Conservation (phyloP, 352 stramenopile genomes). For the Phytophthora pseudosyringae region DNA sequence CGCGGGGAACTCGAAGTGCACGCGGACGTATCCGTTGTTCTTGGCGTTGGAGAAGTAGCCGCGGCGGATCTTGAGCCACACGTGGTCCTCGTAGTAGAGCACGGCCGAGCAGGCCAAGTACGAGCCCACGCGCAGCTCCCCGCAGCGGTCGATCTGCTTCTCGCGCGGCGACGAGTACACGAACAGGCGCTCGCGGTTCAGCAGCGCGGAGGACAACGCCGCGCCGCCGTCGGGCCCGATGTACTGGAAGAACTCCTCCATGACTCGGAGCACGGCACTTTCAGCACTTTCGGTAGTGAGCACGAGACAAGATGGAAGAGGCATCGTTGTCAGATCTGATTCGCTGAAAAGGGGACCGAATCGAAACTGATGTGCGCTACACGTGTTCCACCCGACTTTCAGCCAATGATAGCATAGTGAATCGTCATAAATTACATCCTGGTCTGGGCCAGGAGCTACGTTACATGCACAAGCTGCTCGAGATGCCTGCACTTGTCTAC, state of each 20-base stretch:
- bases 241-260: conserved; percentile 85
- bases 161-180: conserved; percentile 71
- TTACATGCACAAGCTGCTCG: conserved; percentile 10
- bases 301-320: conserved; percentile 2
- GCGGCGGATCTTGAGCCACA: conserved; percentile 83
- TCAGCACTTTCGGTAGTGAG: conserved; percentile 14
- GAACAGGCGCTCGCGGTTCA: conserved; percentile 58
- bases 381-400: background rate
- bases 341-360: conserved; percentile 8
- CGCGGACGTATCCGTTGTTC: conserved; percentile 75
- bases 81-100: conserved; percentile 58
- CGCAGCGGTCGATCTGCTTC: conserved; percentile 63
- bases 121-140: conserved; percentile 59
- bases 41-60: conserved; percentile 77
- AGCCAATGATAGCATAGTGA: background rate
- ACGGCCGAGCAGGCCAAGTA: conserved; percentile 75
- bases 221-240: conserved; percentile 44
- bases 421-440: conserved; percentile 1
- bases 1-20: conserved; percentile 52
- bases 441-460: conserved; percentile 4
- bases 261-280: no score
- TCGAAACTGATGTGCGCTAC: background rate
- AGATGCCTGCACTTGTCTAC: no score
- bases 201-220: conserved; percentile 21
- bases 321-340: conserved; percentile 21